Evolutionary conservation across 306 rosid species (phyloP), one percentile per base, ranked within the genome.

Genomic region (Fragaria ananassa): DNA sequence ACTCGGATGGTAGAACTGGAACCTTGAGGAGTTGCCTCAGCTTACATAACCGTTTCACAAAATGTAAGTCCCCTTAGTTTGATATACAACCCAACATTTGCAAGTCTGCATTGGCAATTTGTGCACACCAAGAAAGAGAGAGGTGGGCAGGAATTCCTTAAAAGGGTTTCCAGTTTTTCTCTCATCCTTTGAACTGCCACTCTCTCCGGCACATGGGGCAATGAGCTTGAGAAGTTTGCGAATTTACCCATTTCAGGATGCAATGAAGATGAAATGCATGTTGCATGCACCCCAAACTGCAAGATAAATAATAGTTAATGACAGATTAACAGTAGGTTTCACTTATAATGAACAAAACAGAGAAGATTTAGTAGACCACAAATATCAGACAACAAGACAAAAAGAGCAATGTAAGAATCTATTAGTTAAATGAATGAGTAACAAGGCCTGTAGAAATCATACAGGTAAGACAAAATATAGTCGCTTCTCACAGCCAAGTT

Each of bases 261-360:
- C 97, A 91, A 74, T 91, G 98, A 84, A 93, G 93, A 85, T 94
- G 97, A 83, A 94, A 90, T 10, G 97, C 94, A 56, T 91, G 84
- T 91, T 93, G 91, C 97, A 93, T 54, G 81, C 92, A 74, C 97
- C 98, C 98, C 97, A 93, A 83, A 91, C 97, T 93, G 97, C 90
- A 81, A 77, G 47, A 74, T 31, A 29, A 49, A 47, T 18, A 6
- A 61, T 8, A 12, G 37, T 66, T 8, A 29, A 14, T 25, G 8
- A 5, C n/a, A n/a, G 64, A 57, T 23, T 18, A 51, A 23, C 27
- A 25, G 23, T 23, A 37, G 9, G 27, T 56, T 37, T 17, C 42
- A 54, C 6, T 50, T 54, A 39, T 1, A 21, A 1, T 53, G 42
- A 51, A 19, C 58, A 4, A 11, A 42, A 42, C 7, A 6, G 21